Conservation (phyloP, 169 alveolate genomes). For the Cryptosporidium ubiquitum region DNA sequence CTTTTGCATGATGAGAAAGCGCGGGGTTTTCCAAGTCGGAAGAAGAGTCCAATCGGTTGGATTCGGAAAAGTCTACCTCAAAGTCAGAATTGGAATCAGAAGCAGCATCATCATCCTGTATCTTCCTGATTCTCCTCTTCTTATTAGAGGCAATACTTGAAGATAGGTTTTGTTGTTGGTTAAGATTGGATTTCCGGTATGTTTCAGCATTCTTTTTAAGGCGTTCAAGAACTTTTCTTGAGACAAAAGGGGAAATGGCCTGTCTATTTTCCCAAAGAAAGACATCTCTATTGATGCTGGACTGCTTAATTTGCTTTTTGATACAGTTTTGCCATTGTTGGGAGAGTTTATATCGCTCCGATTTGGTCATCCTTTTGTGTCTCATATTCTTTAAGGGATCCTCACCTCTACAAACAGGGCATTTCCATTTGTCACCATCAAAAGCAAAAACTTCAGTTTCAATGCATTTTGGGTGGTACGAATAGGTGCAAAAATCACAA, state of each 20-base stretch:
- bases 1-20: slow-evolving; percentile 5
- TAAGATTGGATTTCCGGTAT: slow-evolving; percentile 59
- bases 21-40: slow-evolving; percentile 24
- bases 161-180: background rate
- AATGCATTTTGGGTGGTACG: slow-evolving; percentile 89
- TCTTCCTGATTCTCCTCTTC: slow-evolving; percentile 31
- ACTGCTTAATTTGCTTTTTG: slow-evolving; percentile 81
- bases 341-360: slow-evolving; percentile 84
- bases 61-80: background rate
- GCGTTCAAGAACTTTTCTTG: slow-evolving; percentile 81
- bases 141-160: background rate
- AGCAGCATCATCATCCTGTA: slow-evolving; percentile 45
- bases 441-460: slow-evolving; percentile 83
- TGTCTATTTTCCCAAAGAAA: slow-evolving; percentile 85
- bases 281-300: slow-evolving; percentile 83
- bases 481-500: slow-evolving; percentile 90
- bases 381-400: slow-evolving; percentile 89
- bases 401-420: slow-evolving; percentile 90
- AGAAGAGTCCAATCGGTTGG: background rate
- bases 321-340: slow-evolving; percentile 85
- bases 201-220: slow-evolving; percentile 79
- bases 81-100: background rate
- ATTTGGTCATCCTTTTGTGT: slow-evolving; percentile 88
- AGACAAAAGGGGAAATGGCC: slow-evolving; percentile 85
- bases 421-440: slow-evolving; percentile 89